These are phyloP conservation scores for Danielia reshetovae DNA, from an alignment of 805 yeast species.

Conservation along the genomic window DNA sequence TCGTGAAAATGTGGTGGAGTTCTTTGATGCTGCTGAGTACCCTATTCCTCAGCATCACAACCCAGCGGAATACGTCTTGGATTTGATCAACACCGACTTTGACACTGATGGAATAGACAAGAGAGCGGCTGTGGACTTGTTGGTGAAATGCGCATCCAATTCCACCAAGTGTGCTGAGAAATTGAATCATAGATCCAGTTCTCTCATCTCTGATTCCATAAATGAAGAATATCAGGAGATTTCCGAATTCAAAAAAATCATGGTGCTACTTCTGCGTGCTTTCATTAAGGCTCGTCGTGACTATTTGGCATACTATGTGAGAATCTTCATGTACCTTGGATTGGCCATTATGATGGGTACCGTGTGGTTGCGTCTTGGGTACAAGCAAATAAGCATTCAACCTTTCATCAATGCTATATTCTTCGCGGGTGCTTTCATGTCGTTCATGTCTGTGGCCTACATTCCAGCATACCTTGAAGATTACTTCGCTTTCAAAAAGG, in stretches of 20 bases:
- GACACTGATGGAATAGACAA: background rate
- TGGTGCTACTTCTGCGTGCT: conserved; percentile 21
- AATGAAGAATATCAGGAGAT: background rate
- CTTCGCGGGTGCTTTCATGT: conserved; percentile 43
- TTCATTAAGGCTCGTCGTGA: conserved; percentile 33
- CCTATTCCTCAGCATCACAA: conserved; percentile 18
- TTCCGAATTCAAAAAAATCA: conserved; percentile 8
- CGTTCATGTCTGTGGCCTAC: conserved; percentile 42
- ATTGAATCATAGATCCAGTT: background rate
- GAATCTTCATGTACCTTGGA: conserved; percentile 36
- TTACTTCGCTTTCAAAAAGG: conserved; percentile 25
- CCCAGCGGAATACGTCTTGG: conserved; percentile 27
- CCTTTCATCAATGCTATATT: conserved; percentile 31
- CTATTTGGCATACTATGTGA: conserved; percentile 32
- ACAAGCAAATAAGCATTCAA: conserved; percentile 21
- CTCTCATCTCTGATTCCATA: too few relatives aligned
- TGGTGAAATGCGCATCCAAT: conserved; percentile 1
- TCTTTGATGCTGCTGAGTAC: conserved; percentile 19
- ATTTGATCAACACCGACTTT: conserved; percentile 27
- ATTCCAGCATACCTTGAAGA: conserved; percentile 39
- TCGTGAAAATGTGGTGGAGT: conserved; percentile 9
- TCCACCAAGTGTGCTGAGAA: background rate
- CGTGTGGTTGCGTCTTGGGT: conserved; percentile 28
- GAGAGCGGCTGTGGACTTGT: conserved; percentile 1
- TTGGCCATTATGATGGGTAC: conserved; percentile 42